Base-by-base conservation (phyloP, 225 moss, liverwort and hornwort genomes). In the Thuidium tamariscinum region DNA sequence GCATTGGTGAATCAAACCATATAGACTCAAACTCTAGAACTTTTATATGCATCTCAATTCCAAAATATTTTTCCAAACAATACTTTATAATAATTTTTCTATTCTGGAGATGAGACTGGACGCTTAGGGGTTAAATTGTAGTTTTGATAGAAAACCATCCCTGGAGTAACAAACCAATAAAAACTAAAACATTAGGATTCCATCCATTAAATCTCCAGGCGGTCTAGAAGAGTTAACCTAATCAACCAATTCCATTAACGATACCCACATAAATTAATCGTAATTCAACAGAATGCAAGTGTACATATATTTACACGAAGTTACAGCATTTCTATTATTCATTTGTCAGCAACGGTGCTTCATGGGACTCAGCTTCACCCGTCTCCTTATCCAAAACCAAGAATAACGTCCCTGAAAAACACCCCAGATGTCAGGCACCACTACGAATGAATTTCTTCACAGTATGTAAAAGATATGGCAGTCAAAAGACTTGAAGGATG, bases 261-360 rank as follows among this genome's bases (percentile, higher is more conserved):
- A 36, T 29, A 30, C 16, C 61, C 67, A 63, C 52, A 82, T 32
- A 70, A 73, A 74, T 46, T 48, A 64, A 80, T 83, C 52, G 44
- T n/a, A 56, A 77, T 52, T 68, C 60, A 79, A 54, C 62, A 84
- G 51, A 55, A 69, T 26, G 48, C 77, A 65, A 8, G 64, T 87
- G 37, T 64, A 65, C 44, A 82, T 25, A 54, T 77, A 65, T 65
- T 57, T 67, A 84, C 81, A 82, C 39, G 46, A 74, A 59, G 52
- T 65, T 79, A 73, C 83, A 90, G 14, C n/a, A 74, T 37, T 60
- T 74, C 48, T 54, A 86, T 91, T 76, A 93, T 71, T 92, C 89
- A 8, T 78, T n/a, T 37, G 86, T 72, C 74, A 92, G 71, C 85
- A 93, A 90, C 20, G 88, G 90, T 56, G 89, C 77, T 87, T 68